Conservation (phyloP, 495 filamentous ascomycete genomes). For the Penicilliopsis zonata region DNA sequence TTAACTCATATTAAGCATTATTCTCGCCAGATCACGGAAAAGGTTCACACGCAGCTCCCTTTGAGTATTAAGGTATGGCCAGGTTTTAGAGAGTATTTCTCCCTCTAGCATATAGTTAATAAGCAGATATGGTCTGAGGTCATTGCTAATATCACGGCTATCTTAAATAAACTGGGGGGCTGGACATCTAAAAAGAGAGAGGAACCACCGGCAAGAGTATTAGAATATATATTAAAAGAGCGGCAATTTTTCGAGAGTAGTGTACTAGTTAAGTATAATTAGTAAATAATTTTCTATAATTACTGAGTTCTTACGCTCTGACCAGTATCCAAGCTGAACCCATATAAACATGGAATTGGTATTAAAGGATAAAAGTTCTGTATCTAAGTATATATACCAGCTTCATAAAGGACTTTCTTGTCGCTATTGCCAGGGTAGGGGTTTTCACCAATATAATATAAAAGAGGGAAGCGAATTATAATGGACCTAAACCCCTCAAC, state of each 20-base stretch:
- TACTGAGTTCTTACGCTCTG: constrained; percentile 15
- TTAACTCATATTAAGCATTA: constrained; percentile 11
- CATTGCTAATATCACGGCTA: too few relatives aligned
- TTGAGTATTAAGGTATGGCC: too few relatives aligned
- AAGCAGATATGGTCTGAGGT: too few relatives aligned
- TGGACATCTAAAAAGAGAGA: too few relatives aligned
- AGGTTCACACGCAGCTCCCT: constrained; percentile 12
- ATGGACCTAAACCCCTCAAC: constrained; percentile 14
- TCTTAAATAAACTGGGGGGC: too few relatives aligned
- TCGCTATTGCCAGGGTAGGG: constrained; percentile 20
- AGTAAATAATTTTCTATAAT: not conserved
- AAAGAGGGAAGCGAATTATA: constrained; percentile 24
- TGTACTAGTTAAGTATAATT: constrained; percentile 2
- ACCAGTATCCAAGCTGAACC: constrained; percentile 20
- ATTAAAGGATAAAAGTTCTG: constrained; percentile 17
- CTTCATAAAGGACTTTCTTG: constrained; percentile 25
- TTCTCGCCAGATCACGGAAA: constrained; percentile 15
- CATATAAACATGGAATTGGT: constrained; percentile 20
- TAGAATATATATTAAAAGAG: too few relatives aligned
- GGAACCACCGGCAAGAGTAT: too few relatives aligned
- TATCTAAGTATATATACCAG: constrained; percentile 21
- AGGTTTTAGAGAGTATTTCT: too few relatives aligned
- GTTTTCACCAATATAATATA: constrained; percentile 21
- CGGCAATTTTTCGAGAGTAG: constrained; percentile 1
- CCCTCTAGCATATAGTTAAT: too few relatives aligned